Base-by-base conservation (phyloP, 1,284 basidiomycete species). In the Tylopilus sp. region DNA sequence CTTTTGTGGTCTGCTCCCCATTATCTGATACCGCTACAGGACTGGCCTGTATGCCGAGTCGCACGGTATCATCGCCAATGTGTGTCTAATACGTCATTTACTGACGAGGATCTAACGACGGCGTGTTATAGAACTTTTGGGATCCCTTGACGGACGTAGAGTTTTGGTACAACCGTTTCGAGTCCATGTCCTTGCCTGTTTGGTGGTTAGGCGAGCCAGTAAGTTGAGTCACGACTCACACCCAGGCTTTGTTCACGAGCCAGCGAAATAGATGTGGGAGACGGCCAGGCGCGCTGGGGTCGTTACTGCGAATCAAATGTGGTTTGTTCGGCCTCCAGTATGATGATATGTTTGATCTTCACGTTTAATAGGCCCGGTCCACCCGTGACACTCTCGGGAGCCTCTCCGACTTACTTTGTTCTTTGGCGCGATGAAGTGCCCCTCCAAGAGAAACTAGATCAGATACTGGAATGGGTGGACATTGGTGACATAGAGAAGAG, bases 191-290 rank as follows among this genome's bases (percentile, higher is more conserved):
- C 89, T 85, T 89, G 68, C 76, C 90, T 0, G 75, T 82, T 3
- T 97, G 95, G 93, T 96, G 95, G 95, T 80, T 86, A 42, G 95
- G 95, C 58, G 93, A 96, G 77, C 94, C 95, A 39, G 93, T 94
- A 72, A 73, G 90, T 79, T 25, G 52, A 13, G 29, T 56, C 34
- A 12, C 23, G 17, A 25, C 21, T 33, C 39, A 25, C 31, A 29
- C 2, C 48, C 21, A n/a, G 25, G 5, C 31, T 21, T 54, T 53
- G 37, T 52, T 73, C 41, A 67, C 41, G n/a, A 60, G 58, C 31
- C 12, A 33, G 35, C 34, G 34, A 48, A 54, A 65, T 67, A 94
- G 93, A 90, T 96, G 85, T 97, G 95, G 95, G 93, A 94, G 74
- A 95, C 94, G 0, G 92, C 90, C 3, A 86, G 85, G 68, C 89